Base-by-base conservation (phyloP, 345 rosid species). In the Raphanus sativus region DNA sequence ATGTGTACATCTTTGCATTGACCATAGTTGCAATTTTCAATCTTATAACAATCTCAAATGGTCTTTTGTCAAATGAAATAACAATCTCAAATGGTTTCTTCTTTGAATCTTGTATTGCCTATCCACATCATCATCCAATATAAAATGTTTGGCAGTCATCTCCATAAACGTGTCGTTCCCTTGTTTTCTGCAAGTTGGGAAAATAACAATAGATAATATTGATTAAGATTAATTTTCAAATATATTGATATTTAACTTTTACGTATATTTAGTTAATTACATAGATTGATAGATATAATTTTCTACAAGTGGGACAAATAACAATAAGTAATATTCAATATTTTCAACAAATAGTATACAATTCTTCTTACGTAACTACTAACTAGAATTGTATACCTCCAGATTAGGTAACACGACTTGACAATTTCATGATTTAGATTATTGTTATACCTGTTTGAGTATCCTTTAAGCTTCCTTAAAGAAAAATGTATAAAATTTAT, bases 171-270 rank as follows among this genome's bases (percentile, higher is more conserved):
- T 64, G 76, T 56, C 69, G 64, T 4, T 62, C 24, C 24, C 65
- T 62, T 76, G 8, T 33, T 75, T 52, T 38, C 4, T 24, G 71
- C 77, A 65, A 71, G 45, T 78, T 71, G 73, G 10, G 25, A 16
- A 63, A 9, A 40, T 65, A 52, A 21, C 4, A 48, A 60, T 69
- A 69, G 50, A 50, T 17, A 60, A 42, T 58, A 71, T 32, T 77
- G 4, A 17, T 64, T 52, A 9, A 26, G n/a, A 55, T 50, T 50
- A 13, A 50, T n/a, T 50, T 45, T 45, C 54, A 45, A 50, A 5
- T 50, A 45, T 4, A 50, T 50, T n/a, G 55, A 50, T 17, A 50
- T 50, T 26, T n/a, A 40, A 40, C 8, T 25, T 60, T 16, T 68
- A 32, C 24, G 50, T 33, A 33, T 24, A 40, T 40, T 40, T 33